phyloP scores from a whole-genome alignment of 1,284 basidiomycete species.

The Filobasidium uniguttulatum region DNA sequence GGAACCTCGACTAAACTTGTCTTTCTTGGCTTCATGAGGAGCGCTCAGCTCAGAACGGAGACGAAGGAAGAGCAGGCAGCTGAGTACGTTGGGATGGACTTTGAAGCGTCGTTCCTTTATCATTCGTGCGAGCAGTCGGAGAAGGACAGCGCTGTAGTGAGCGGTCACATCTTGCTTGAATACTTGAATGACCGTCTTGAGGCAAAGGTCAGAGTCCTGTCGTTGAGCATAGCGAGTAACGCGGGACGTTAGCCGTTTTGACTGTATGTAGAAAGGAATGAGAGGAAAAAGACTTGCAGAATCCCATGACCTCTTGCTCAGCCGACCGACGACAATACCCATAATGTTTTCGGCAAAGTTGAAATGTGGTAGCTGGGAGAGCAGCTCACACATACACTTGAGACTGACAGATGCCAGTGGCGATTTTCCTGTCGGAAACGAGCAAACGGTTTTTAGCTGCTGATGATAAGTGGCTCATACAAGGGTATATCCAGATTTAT shows the following conservation, averaged over 20 bases:
- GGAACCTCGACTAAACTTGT: slow-evolving; percentile 42
- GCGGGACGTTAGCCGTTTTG: background rate
- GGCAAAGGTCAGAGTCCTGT: slow-evolving; percentile 66
- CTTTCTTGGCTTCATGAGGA: slow-evolving; percentile 24
- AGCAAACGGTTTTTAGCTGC: background rate
- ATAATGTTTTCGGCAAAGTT: slow-evolving; percentile 93
- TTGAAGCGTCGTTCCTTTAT: slow-evolving; percentile 85
- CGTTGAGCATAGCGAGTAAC: background rate
- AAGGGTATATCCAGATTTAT: background rate
- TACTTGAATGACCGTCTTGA: slow-evolving; percentile 62
- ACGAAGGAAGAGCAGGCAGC: slow-evolving; percentile 71
- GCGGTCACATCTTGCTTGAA: slow-evolving; percentile 70
- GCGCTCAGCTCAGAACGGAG: slow-evolving; percentile 63
- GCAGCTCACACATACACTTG: slow-evolving; percentile 73
- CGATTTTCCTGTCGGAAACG: slow-evolving; percentile 47
- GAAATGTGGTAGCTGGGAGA: slow-evolving; percentile 80
- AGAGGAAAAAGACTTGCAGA: slow-evolving; percentile 46
- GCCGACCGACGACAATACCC: slow-evolving; percentile 64
- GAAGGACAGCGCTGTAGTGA: slow-evolving; percentile 68
- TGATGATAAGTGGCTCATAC: background rate
- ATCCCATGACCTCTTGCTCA: slow-evolving; percentile 81
- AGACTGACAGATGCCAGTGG: slow-evolving; percentile 60
- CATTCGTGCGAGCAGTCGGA: slow-evolving; percentile 87
- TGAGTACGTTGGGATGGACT: slow-evolving; percentile 77
- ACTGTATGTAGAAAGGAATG: slow-evolving; percentile 10